Evolutionary conservation across 352 stramenopile species (phyloP), one percentile per base, ranked within the genome.

Genomic region (Phytophthora chlamydospora): DNA sequence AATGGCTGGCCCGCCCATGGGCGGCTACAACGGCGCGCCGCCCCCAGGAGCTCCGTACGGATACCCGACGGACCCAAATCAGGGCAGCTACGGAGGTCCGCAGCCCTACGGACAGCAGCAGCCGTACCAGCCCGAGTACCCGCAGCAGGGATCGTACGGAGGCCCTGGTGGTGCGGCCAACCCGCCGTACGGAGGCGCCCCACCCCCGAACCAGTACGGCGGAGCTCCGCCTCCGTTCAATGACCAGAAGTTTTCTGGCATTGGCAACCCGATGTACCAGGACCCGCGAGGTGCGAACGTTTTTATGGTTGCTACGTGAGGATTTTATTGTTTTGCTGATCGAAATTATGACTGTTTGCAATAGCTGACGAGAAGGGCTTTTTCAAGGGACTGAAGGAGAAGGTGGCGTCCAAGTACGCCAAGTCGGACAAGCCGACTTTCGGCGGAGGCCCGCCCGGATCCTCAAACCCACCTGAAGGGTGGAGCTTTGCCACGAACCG

Each of bases 261-360:
- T 98, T 75, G 95, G 95, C 27, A 98, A 98, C 68, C 93, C 95
- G 6, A 96, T 97, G 83, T 98, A 97, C 65, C 78, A 93, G 46
- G 93, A 98, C 68, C 90, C 93, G 29, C 75, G 85, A 61, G 75
- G 82, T 89, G n/a, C 36, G 42, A 13, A 46, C 21, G 21, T 47
- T 31, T n/a, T 2, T n/a, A 1, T 46, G 36, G 2, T 40, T 52
- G 21, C 2, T 33, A 27, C 19, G 5, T 38, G 17, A 12, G 7
- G 14, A 42, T 32, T 33, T 36, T 16, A 32, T 2, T 35, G 44
- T 33, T n/a, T n/a, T n/a, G n/a, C 38, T 59, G 44, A 54, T 10
- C 42, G 17, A 34, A 43, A 19, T 41, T 56, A 29, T 39, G 38
- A 27, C 16, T 29, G 12, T 63, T 17, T 45, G 27, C 40, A 32